phyloP scores from a whole-genome alignment of 495 filamentous ascomycete genomes.

The Bacidia rubella region DNA sequence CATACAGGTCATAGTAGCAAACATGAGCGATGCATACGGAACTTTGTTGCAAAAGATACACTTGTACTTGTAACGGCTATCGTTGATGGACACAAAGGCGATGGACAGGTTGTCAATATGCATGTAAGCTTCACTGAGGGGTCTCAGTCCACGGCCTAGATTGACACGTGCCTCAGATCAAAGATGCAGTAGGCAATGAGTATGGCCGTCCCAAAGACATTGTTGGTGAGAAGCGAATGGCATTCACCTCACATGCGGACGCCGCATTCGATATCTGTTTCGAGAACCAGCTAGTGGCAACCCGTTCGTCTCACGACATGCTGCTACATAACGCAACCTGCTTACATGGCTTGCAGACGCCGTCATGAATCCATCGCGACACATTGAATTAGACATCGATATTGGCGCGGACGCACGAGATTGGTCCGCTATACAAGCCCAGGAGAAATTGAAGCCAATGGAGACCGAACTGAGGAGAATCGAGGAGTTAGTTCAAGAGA shows the following conservation, averaged over 20 bases:
- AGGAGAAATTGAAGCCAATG: conserved; percentile 94
- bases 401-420: conserved; percentile 97
- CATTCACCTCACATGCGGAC: conserved; percentile 91
- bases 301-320: conserved; percentile 42
- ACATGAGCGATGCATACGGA: conserved; percentile 82
- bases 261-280: conserved; percentile 96
- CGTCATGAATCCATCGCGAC: conserved; percentile 48
- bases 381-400: conserved; percentile 93
- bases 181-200: conserved; percentile 88
- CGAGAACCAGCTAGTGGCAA: conserved; percentile 60
- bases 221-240: conserved; percentile 79
- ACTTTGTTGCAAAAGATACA: conserved; percentile 87
- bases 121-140: conserved; percentile 42
- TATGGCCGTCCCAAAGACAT: conserved; percentile 85
- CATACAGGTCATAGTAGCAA: conserved; percentile 45
- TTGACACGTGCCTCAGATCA: conserved; percentile 49
- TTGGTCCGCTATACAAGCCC: conserved; percentile 90
- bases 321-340: background rate
- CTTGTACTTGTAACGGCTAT: conserved; percentile 97
- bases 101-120: conserved; percentile 90
- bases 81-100: conserved; percentile 69
- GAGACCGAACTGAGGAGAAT: conserved; percentile 92
- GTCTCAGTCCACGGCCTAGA: too few species aligned
- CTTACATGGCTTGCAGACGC: conserved; percentile 17
- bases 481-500: conserved; percentile 70